A percentile compares a stretch with the other conserved stretches of the same genome.
phyloP scores from a whole-genome alignment of 805 yeast genomes.

The Brettanomyces anomalus region DNA sequence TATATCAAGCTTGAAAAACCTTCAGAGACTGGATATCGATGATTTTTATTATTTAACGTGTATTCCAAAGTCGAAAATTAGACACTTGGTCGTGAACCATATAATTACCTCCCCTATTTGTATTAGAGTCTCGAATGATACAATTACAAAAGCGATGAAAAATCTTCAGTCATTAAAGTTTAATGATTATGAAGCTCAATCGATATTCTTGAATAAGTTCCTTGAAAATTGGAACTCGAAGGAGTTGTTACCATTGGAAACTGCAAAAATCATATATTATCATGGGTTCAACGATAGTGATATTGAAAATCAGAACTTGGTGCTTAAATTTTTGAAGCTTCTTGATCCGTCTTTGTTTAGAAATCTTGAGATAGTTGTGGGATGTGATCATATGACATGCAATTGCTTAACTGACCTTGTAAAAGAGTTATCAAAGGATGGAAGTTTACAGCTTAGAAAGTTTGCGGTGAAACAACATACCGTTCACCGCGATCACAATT shows the following conservation, averaged over 20 bases:
- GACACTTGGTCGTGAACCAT: not conserved
- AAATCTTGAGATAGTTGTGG: slow-evolving; percentile 42
- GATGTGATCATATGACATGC: slow-evolving; percentile 40
- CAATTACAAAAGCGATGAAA: not conserved
- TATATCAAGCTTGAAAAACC: slow-evolving; percentile 1
- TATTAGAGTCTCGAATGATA: not conserved
- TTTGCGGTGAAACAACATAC: slow-evolving; percentile 29
- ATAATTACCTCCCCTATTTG: not conserved
- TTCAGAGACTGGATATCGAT: slow-evolving; percentile 7
- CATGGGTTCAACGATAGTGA: slow-evolving; percentile 38
- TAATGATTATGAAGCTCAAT: slow-evolving; percentile 22
- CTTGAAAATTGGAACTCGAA: slow-evolving; percentile 8
- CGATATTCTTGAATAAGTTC: slow-evolving; percentile 26
- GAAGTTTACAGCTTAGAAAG: slow-evolving; percentile 24
- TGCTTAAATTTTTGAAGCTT: slow-evolving; percentile 21
- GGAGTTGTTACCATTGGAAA: slow-evolving; percentile 17
- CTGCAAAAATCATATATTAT: slow-evolving; percentile 33
- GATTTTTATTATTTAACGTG: slow-evolving; percentile 4
- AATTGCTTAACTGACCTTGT: slow-evolving; percentile 38
- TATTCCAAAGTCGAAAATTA: not conserved
- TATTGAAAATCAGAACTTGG: slow-evolving; percentile 24
- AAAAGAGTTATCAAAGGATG: slow-evolving; percentile 14
- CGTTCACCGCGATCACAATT: slow-evolving; percentile 30
- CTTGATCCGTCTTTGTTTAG: slow-evolving; percentile 23
- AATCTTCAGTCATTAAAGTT: slow-evolving; percentile 10